Evolutionary conservation across 805 yeast genomes (phyloP), one percentile per base, ranked within the genome.

Genomic region (Starmerella bombi): DNA sequence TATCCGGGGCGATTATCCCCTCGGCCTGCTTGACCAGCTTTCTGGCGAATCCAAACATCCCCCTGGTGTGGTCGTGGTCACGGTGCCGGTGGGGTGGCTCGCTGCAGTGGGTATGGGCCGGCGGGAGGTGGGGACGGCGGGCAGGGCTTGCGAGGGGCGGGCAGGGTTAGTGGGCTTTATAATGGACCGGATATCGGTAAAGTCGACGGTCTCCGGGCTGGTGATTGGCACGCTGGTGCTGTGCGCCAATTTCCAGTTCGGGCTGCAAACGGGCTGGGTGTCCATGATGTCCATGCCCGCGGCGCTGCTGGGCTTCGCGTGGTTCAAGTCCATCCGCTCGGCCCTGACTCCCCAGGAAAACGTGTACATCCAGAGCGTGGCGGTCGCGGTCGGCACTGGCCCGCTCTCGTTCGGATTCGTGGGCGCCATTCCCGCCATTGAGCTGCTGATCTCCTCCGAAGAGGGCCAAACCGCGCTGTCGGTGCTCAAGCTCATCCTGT

Each of bases 211-310:
- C 1, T 81, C 78, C 1, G 97, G 97, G 0, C 62, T 88, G 20
- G 51, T 64, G 1, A 84, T 88, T n/a, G 98, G 98, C 0, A 73
- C 95, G 0, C 62, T 88, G 21, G 86, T 91, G 25, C 65, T 91
- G 20, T 65, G 85, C 15, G 83, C 95, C 3, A 88, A 88, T 59
- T 91, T 91, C 62, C 97, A 88, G 57, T 88, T 88, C 58, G 98
- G 97, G 1, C 65, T 88, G 17, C 98, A 88, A 57, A 88, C 96
- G 0, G 98, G 98, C 2, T 88, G 98, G 98, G 95, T 91, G 5
- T 84, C 95, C 9, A 88, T 88, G 98, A 91, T 88, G 98, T 81
- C 94, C 18, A 65, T 88, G 40, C 97, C 98, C 0, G 79, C 94
- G 4, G 95, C 97, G 0, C 60, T 88, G 38, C 61, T 88, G 20